These are phyloP conservation scores for Fusarium paranaense DNA, from an alignment of 2,329 filamentous ascomycete genomes.

Conservation along the genomic window DNA sequence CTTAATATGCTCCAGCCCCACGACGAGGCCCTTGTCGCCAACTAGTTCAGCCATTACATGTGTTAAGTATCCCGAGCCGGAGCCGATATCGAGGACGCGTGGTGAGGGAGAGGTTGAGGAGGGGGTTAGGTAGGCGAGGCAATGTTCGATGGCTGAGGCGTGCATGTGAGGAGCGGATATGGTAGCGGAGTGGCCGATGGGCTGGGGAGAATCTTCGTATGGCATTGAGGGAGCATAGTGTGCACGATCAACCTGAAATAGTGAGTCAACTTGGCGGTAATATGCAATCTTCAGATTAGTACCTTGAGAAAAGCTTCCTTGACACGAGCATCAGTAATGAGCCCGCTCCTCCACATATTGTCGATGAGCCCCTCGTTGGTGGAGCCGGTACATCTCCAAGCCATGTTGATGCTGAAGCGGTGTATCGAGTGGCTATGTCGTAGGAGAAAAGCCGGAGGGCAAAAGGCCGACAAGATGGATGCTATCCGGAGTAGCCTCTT, in stretches of 20 bases:
- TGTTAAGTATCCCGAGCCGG: slow-evolving; percentile 85
- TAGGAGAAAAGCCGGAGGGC: slow-evolving; percentile 1
- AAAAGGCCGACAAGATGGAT: neutral
- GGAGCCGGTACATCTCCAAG: slow-evolving; percentile 85
- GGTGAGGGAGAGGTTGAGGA: slow-evolving; percentile 49
- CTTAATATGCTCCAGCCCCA: slow-evolving; percentile 81
- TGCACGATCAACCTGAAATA: slow-evolving; percentile 80
- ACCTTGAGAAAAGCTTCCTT: slow-evolving; percentile 84
- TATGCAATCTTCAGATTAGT: slow-evolving; percentile 27
- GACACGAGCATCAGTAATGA: slow-evolving; percentile 80
- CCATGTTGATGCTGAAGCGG: slow-evolving; percentile 69
- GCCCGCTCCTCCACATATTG: slow-evolving; percentile 77
- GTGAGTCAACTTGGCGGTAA: neutral
- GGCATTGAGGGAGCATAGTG: slow-evolving; percentile 80
- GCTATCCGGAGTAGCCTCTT: slow-evolving; percentile 5
- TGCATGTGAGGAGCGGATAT: slow-evolving; percentile 74
- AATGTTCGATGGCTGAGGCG: slow-evolving; percentile 63
- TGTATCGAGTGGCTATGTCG: neutral
- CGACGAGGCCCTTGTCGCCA: slow-evolving; percentile 63
- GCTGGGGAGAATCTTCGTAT: slow-evolving; percentile 72
- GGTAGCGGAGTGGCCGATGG: slow-evolving; percentile 66
- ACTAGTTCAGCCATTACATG: slow-evolving; percentile 87
- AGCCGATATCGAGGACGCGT: slow-evolving; percentile 79
- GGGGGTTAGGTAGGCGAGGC: slow-evolving; percentile 59
- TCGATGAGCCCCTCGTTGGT: slow-evolving; percentile 81